Evolutionary conservation across 2,329 filamentous ascomycete species (phyloP).

Genomic region (Ceratocystis lukuohia): DNA sequence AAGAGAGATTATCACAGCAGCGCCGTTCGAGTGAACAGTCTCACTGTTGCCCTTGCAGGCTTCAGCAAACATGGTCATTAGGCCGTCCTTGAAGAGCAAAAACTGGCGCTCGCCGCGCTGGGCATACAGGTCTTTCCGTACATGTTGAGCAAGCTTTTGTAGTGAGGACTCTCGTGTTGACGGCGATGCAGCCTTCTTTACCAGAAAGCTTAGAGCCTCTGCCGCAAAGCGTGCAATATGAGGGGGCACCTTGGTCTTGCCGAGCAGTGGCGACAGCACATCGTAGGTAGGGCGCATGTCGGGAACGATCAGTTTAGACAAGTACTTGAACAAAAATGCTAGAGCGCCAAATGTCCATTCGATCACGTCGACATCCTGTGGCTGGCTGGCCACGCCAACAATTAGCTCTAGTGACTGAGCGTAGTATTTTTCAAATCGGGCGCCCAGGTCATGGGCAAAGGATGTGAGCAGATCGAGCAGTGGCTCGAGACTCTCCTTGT

Average conservation of each 20-base stretch:
- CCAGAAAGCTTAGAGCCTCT: constrained; percentile 84
- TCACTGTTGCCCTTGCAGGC: constrained; percentile 52
- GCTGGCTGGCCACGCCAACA: constrained; percentile 61
- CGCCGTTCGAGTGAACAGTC: constrained; percentile 46
- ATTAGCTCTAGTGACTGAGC: constrained; percentile 60
- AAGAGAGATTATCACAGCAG: constrained; percentile 39
- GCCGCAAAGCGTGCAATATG: constrained; percentile 88
- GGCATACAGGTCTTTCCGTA: constrained; percentile 52
- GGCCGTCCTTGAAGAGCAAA: constrained; percentile 64
- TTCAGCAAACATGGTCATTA: constrained; percentile 88
- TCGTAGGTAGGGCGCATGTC: constrained; percentile 75
- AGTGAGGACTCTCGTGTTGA: constrained; percentile 65
- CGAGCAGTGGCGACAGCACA: constrained; percentile 71
- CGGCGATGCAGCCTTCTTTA: constrained; percentile 72
- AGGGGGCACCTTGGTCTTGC: constrained; percentile 65
- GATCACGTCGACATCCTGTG: constrained; percentile 73
- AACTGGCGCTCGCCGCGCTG: constrained; percentile 43
- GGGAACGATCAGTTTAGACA: constrained; percentile 73
- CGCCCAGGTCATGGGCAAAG: constrained; percentile 86
- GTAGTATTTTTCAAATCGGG: constrained; percentile 80
- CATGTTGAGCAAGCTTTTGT: constrained; percentile 55
- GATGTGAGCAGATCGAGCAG: constrained; percentile 78
- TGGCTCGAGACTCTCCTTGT: constrained; percentile 71
- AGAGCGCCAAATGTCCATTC: constrained; percentile 95
- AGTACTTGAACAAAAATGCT: constrained; percentile 93